phyloP scores from a whole-genome alignment of 768 basidiomycete species.

The Suillus alpinus region DNA sequence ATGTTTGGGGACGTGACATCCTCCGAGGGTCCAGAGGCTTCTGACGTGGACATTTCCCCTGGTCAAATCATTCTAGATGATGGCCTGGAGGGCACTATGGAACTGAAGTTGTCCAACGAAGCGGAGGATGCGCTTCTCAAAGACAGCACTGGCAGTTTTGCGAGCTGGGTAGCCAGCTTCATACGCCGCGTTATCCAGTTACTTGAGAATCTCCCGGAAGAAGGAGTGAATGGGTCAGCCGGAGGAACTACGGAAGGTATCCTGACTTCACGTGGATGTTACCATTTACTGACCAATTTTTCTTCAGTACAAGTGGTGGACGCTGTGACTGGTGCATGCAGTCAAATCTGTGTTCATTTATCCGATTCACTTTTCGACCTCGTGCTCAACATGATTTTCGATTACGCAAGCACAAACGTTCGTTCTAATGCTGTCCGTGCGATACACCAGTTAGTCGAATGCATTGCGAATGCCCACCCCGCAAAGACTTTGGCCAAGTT shows the following conservation, averaged over 20 bases:
- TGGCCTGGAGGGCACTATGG: background rate
- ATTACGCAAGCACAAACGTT: constrained; percentile 78
- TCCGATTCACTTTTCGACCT: constrained; percentile 75
- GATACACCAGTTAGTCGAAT: constrained; percentile 83
- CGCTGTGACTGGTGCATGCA: constrained; percentile 72
- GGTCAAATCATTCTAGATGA: background rate
- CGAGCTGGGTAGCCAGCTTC: constrained; percentile 83
- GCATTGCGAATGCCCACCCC: constrained; percentile 79
- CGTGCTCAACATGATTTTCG: constrained; percentile 78
- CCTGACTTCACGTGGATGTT: background rate
- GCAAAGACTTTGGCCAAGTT: constrained; percentile 76
- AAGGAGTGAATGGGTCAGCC: constrained; percentile 60
- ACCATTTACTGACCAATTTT: background rate
- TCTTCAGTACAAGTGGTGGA: constrained; percentile 68
- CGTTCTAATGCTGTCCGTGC: constrained; percentile 85
- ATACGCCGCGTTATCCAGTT: constrained; percentile 75
- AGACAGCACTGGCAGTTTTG: constrained; percentile 71
- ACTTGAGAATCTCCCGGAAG: constrained; percentile 84
- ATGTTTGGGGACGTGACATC: constrained; percentile 64
- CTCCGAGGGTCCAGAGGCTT: constrained; percentile 23
- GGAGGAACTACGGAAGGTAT: constrained; percentile 66
- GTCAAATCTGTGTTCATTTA: constrained; percentile 55
- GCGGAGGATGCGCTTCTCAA: constrained; percentile 73
- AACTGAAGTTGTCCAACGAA: constrained; percentile 42
- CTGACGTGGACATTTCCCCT: background rate